phyloP scores from a whole-genome alignment of 306 rosid species.

The Arachis stenosperma region DNA sequence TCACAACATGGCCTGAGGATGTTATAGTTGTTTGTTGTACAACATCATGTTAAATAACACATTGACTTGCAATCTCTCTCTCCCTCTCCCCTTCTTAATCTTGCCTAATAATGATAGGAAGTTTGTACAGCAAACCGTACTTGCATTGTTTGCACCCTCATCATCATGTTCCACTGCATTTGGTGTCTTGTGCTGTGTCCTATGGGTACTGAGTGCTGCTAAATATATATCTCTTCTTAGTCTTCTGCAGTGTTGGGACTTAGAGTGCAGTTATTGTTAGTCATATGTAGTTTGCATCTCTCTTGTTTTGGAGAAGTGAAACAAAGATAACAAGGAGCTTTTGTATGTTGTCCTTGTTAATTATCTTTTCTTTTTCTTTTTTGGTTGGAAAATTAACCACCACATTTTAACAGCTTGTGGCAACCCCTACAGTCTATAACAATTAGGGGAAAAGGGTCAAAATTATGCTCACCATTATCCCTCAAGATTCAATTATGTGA shows the following conservation, averaged over 20 bases:
- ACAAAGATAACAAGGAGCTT: not conserved
- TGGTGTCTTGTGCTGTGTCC: not conserved
- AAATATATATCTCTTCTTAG: not conserved
- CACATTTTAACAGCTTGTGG: not conserved
- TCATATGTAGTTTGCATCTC: not conserved
- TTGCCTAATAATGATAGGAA: constrained; percentile 21
- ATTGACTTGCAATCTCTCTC: constrained; percentile 23
- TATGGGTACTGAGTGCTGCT: not conserved
- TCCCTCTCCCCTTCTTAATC: not conserved
- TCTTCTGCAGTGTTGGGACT: not conserved
- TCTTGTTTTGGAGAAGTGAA: not conserved
- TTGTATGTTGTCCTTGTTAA: not conserved
- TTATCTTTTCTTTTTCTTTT: too few species aligned
- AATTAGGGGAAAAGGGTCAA: too few species aligned
- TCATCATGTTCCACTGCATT: constrained; percentile 1
- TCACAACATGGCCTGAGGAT: constrained; percentile 35
- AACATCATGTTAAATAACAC: constrained; percentile 38
- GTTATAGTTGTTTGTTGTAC: constrained; percentile 45
- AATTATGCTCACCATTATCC: too few species aligned
- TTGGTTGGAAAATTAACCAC: not conserved
- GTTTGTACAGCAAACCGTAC: constrained; percentile 28
- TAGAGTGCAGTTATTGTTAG: not conserved
- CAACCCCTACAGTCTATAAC: too few species aligned
- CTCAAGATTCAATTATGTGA: too few species aligned
- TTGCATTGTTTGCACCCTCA: not conserved